Evolutionary conservation across 345 rosid genomes (phyloP).

Genomic region (Citrus sinensis): DNA sequence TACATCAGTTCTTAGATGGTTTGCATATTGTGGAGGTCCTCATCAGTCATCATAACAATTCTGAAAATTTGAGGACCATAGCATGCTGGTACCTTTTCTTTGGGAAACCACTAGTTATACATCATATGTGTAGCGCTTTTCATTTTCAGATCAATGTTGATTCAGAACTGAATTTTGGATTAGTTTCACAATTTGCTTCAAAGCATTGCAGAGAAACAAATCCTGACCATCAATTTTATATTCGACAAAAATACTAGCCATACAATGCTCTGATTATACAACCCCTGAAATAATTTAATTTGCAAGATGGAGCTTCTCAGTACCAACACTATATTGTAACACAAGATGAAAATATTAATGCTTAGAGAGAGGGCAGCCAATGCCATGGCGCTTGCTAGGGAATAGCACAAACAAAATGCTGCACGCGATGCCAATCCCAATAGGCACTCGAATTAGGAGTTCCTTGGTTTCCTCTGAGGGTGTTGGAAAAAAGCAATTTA

Average conservation of each 20-base stretch:
- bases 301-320: not conserved
- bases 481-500: constrained; percentile 8
- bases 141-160: not conserved
- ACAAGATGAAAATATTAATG: not conserved
- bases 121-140: not conserved
- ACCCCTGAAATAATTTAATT: not conserved
- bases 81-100: not conserved
- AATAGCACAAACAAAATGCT: not conserved
- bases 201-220: not conserved
- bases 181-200: not conserved
- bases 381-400: constrained; percentile 13
- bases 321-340: not conserved
- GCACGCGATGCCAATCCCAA: constrained; percentile 5
- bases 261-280: not conserved
- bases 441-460: not conserved
- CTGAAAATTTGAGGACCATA: not conserved
- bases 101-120: not conserved
- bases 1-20: not conserved
- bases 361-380: constrained; percentile 9
- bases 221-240: not conserved
- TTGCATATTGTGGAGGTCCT: not conserved
- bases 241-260: not conserved
- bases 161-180: not conserved
- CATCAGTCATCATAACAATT: not conserved
- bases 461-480: constrained; percentile 10